Conservation (phyloP, 2,329 filamentous ascomycete species). For the Camptophora hylomeconis region DNA sequence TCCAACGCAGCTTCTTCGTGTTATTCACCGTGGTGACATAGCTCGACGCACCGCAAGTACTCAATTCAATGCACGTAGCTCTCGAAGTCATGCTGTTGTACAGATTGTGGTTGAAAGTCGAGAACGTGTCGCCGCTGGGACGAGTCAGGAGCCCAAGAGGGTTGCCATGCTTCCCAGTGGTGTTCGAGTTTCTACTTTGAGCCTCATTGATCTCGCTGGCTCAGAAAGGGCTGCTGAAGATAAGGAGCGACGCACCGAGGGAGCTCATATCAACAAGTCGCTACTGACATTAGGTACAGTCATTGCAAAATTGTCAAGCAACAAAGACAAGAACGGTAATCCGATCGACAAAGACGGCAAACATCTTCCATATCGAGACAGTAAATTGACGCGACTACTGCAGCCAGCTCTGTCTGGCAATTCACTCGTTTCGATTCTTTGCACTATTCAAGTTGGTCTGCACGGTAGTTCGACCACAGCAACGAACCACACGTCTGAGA, state of each 20-base stretch:
- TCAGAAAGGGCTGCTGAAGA: constrained; percentile 92
- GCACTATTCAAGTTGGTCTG: constrained; percentile 83
- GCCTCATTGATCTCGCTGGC: constrained; percentile 88
- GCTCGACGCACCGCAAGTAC: constrained; percentile 84
- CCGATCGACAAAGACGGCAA: constrained; percentile 69
- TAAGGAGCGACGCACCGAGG: constrained; percentile 86
- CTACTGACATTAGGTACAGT: constrained; percentile 89
- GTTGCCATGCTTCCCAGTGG: constrained; percentile 66
- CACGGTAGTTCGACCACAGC: constrained; percentile 57
- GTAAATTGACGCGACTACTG: constrained; percentile 84
- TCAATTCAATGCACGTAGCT: constrained; percentile 93
- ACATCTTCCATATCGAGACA: constrained; percentile 92
- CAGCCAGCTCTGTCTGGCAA: constrained; percentile 88
- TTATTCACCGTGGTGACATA: constrained; percentile 88
- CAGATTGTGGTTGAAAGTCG: constrained; percentile 97
- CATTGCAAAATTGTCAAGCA: constrained; percentile 80
- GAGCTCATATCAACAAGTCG: constrained; percentile 97
- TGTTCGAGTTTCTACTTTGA: constrained; percentile 87
- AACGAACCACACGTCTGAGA: constrained; percentile 71
- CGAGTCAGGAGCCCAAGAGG: constrained; percentile 45
- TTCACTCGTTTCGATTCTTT: constrained; percentile 92
- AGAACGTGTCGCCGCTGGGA: constrained; percentile 56
- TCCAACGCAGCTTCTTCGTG: constrained; percentile 82
- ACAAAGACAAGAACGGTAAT: constrained; percentile 69
- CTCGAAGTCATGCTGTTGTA: constrained; percentile 93